Evolutionary conservation across 2,329 filamentous ascomycete genomes (phyloP).

Genomic region (Fusarium algeriense): DNA sequence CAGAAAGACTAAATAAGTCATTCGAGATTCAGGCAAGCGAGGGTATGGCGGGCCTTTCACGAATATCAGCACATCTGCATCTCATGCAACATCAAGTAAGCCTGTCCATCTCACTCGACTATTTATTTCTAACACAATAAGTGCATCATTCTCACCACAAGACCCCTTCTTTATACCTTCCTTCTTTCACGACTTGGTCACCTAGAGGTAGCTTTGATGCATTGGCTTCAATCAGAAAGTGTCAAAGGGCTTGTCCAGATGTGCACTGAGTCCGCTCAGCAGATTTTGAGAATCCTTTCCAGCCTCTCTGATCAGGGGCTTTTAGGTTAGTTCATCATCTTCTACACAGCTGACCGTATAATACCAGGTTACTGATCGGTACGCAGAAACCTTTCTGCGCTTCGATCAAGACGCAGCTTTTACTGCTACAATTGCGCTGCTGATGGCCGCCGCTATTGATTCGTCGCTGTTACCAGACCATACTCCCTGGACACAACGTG

Average conservation of each 20-base stretch:
- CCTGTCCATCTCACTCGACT: fast-evolving
- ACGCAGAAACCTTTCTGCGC: slow-evolving; percentile 21
- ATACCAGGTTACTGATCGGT: neutral
- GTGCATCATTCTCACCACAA: slow-evolving; percentile 41
- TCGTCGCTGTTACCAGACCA: slow-evolving; percentile 51
- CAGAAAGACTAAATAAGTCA: slow-evolving; percentile 31
- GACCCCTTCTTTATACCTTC: slow-evolving; percentile 38
- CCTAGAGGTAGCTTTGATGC: slow-evolving; percentile 35
- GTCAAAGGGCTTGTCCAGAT: slow-evolving; percentile 27
- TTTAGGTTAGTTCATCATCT: slow-evolving; percentile 4
- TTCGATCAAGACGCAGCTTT: slow-evolving; percentile 35
- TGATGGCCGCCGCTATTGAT: slow-evolving; percentile 56
- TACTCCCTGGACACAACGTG: slow-evolving; percentile 54
- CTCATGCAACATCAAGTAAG: slow-evolving; percentile 39
- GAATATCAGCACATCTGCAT: slow-evolving; percentile 38
- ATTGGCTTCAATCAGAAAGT: slow-evolving; percentile 39
- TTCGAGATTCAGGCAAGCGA: slow-evolving; percentile 37
- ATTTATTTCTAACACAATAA: neutral
- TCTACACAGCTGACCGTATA: no score
- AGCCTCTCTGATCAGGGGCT: slow-evolving; percentile 36
- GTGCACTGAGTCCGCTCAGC: slow-evolving; percentile 30
- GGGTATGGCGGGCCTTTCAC: slow-evolving; percentile 26
- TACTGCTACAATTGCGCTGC: slow-evolving; percentile 54
- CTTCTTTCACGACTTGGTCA: slow-evolving; percentile 38
- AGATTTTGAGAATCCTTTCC: slow-evolving; percentile 25